phyloP scores from a whole-genome alignment of 78 protist genomes.

The Polysphondylium violaceum region DNA sequence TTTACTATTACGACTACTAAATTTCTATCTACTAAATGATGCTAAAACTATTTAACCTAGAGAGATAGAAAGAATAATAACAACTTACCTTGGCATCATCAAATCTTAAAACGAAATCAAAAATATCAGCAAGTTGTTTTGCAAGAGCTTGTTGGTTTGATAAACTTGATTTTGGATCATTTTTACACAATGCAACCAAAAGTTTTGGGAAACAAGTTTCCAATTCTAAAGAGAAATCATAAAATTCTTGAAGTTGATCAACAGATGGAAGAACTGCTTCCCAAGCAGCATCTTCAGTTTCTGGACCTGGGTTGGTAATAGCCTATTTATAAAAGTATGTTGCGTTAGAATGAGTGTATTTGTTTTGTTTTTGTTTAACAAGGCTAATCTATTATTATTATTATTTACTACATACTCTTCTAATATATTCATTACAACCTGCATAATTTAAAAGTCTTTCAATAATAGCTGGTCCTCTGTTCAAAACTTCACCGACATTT shows the following conservation, averaged over 20 bases:
- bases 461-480: conserved; percentile 76
- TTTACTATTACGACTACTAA: background rate
- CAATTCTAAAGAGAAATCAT: conserved; percentile 81
- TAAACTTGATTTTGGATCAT: conserved; percentile 72
- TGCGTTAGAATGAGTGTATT: background rate
- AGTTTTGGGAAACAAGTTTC: conserved; percentile 87
- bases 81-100: conserved; percentile 87
- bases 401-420: conserved; percentile 58
- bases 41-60: no score
- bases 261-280: conserved; percentile 85
- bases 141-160: conserved; percentile 91
- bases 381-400: background rate
- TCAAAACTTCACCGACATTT: conserved; percentile 78
- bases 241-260: conserved; percentile 83
- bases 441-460: conserved; percentile 53
- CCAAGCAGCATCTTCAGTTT: conserved; percentile 89
- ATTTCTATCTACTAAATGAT: no score
- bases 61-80: background rate
- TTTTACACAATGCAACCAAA: conserved; percentile 86
- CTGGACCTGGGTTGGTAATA: conserved; percentile 83
- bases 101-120: conserved; percentile 87
- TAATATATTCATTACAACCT: conserved; percentile 84
- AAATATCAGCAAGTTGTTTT: conserved; percentile 90
- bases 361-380: background rate
- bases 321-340: conserved; percentile 50